These are phyloP conservation scores for Tylopilus rubrobrunneus DNA, from an alignment of 768 basidiomycete genomes.

Conservation along the genomic window DNA sequence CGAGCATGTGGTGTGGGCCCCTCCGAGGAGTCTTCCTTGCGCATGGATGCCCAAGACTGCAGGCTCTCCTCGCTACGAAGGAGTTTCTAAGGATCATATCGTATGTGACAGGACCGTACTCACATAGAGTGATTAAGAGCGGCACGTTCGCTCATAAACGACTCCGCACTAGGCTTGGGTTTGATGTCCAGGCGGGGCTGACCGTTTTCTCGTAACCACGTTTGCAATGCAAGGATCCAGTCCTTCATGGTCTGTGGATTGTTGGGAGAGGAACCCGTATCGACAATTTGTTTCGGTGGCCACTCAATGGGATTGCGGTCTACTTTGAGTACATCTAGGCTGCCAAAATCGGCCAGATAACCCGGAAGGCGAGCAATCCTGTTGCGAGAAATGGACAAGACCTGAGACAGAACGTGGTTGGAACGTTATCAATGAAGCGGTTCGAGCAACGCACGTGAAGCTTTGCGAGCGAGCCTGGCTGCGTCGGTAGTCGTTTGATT, in stretches of 20 bases:
- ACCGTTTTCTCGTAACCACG: constrained; percentile 65
- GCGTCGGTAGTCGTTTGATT: constrained; percentile 71
- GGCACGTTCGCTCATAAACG: constrained; percentile 42
- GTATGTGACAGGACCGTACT: constrained; percentile 1
- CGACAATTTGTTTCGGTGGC: constrained; percentile 68
- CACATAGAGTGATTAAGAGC: constrained; percentile 33
- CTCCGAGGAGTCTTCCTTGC: constrained; percentile 33
- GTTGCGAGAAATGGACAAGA: constrained; percentile 85
- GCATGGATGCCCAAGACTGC: constrained; percentile 45
- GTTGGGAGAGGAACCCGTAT: constrained; percentile 37
- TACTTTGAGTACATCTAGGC: constrained; percentile 75
- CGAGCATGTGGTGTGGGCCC: constrained; percentile 50
- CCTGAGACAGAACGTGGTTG: constrained; percentile 40
- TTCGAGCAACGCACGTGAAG: constrained; percentile 53
- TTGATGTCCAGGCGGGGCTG: constrained; percentile 30
- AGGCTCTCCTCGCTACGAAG: constrained; percentile 36
- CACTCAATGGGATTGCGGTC: constrained; percentile 94
- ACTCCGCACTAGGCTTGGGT: constrained; percentile 44
- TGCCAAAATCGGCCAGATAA: constrained; percentile 70
- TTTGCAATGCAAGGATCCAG: constrained; percentile 70
- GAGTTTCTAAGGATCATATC: constrained; percentile 4
- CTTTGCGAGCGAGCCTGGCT: constrained; percentile 73
- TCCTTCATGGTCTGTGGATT: constrained; percentile 55
- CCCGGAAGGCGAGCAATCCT: constrained; percentile 73
- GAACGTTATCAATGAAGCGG: background rate